Evolutionary conservation across 129 eudicot species (phyloP), one percentile per base, ranked within the genome.

Genomic region (Lonicera japonica): DNA sequence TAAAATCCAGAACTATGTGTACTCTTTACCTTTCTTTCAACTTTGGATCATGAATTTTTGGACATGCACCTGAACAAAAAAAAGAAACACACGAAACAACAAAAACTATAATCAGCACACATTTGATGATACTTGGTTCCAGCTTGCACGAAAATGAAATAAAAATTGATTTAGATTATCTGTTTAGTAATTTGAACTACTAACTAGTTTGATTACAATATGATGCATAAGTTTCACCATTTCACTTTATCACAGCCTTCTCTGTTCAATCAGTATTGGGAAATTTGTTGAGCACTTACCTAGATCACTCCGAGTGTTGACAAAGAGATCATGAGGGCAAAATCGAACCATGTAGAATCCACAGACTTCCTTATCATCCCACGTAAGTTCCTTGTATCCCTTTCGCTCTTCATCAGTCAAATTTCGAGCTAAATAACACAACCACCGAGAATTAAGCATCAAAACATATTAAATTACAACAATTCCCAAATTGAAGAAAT

Each of bases 291-390:
- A 29, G 13, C 64, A 65, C 89, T 11, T 60, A 92, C 98, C 98
- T 57, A 92, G 85, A 79, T 92, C 96, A 65, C 99, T 92, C 25
- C 82, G 80, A 24, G 99, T 92, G 75, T 92, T 92, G 41, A 92
- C 96, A 36, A 92, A 92, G 70, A 92, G 77, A 83, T 92, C 96
- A 25, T 92, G 96, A 19, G 98, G 99, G 52, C 99, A 92, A 64
- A 92, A 92, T 39, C 90, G 95, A 56, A 92, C 89, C 99, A 92
- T 92, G 50, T 82, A 92, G 63, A 71, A 83, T 9, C 85, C 81
- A 55, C 99, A 92, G 6, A 88, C 99, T 61, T 92, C 99, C 75
- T 83, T 88, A 63, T 88, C 95, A 68, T 92, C 99, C 99, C 99
- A 92, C 11, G 79, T 76, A 12, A 88, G 56, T 61, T 92, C 99